Conservation (phyloP, 768 basidiomycete genomes). For the Tricholoma saponaceum region DNA sequence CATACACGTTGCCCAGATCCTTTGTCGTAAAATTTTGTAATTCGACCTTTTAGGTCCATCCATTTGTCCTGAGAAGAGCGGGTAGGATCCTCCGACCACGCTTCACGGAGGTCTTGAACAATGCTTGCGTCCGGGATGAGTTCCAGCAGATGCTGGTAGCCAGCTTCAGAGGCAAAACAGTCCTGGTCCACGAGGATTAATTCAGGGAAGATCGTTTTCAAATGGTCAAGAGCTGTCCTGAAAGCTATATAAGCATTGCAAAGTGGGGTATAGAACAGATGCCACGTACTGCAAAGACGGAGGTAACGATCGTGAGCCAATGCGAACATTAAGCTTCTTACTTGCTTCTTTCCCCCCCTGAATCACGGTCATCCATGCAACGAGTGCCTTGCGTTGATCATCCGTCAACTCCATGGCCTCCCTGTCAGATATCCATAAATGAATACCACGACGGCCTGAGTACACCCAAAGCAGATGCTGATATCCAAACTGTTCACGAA, state of each 20-base stretch:
- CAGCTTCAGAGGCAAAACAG: slow-evolving; percentile 65
- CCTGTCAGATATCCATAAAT: slow-evolving; percentile 93
- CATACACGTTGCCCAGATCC: slow-evolving; percentile 30
- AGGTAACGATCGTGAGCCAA: slow-evolving; percentile 47
- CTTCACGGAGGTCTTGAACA: slow-evolving; percentile 41
- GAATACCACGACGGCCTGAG: slow-evolving; percentile 97
- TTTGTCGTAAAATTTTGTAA: slow-evolving; percentile 27
- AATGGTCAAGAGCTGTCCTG: slow-evolving; percentile 43
- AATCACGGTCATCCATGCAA: slow-evolving; percentile 83
- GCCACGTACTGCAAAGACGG: slow-evolving; percentile 65
- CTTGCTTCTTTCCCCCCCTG: slow-evolving; percentile 76
- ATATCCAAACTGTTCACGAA: slow-evolving; percentile 91
- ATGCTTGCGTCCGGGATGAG: slow-evolving; percentile 65
- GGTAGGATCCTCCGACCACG: slow-evolving; percentile 54
- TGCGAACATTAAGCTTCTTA: slow-evolving; percentile 78
- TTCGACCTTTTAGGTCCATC: slow-evolving; percentile 51
- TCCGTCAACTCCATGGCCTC: slow-evolving; percentile 89
- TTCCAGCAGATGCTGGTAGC: slow-evolving; percentile 70
- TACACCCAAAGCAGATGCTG: slow-evolving; percentile 94
- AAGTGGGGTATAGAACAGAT: background rate
- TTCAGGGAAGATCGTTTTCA: slow-evolving; percentile 55
- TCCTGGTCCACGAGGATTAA: slow-evolving; percentile 83
- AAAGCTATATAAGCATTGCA: background rate
- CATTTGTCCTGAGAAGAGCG: slow-evolving; percentile 71
- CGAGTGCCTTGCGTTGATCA: slow-evolving; percentile 82